Percentiles rank a stretch among this genome's conserved stretches.
phyloP scores from a whole-genome alignment of 495 filamentous ascomycete genomes.

The Podospora sp. region DNA sequence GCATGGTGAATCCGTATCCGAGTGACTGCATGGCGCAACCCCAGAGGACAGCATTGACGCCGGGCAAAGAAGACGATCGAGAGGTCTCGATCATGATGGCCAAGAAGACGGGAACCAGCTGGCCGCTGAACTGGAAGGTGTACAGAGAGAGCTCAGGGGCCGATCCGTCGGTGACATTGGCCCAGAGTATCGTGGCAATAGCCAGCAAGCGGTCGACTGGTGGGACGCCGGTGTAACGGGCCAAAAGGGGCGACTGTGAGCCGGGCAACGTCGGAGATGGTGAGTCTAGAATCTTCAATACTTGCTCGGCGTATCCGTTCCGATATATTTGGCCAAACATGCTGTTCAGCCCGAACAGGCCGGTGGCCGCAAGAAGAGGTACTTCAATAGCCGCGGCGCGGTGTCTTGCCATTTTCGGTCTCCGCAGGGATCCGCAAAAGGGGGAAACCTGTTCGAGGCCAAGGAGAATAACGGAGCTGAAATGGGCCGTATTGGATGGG shows the following conservation, averaged over 20 bases:
- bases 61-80: no score
- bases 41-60: background rate
- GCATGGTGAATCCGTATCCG: background rate
- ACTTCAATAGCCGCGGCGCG: no score
- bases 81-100: background rate
- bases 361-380: no score
- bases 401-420: no score
- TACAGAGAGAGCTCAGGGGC: background rate
- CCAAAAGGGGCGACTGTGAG: background rate
- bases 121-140: background rate
- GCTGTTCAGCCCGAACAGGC: background rate
- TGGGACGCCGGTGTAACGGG: background rate
- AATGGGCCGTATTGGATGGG: no score
- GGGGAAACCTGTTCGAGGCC: no score
- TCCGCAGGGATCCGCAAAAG: no score
- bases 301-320: conserved; percentile 3
- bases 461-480: no score
- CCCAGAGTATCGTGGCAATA: background rate
- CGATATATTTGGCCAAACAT: background rate
- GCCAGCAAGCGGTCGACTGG: background rate
- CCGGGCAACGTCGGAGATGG: background rate
- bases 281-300: no score
- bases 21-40: background rate
- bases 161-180: background rate
- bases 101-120: background rate